phyloP scores from a whole-genome alignment of 768 basidiomycete genomes.

The Tulasnella sp. region DNA sequence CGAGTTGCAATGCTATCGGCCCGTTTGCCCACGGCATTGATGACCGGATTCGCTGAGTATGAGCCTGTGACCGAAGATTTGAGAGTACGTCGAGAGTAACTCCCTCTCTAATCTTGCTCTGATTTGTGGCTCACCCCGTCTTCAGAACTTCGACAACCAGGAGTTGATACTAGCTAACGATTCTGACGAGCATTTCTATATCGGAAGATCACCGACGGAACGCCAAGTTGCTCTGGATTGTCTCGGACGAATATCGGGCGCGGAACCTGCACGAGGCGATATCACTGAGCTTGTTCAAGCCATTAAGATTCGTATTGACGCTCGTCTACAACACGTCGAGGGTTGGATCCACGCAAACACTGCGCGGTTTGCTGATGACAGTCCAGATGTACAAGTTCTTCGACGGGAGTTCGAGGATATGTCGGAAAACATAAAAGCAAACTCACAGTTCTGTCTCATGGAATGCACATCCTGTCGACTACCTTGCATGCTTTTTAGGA shows the following conservation, averaged over 20 bases:
- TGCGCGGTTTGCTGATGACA: not conserved
- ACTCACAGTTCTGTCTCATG: not conserved
- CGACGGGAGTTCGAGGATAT: not conserved
- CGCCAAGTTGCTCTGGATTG: not conserved
- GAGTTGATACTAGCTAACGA: not conserved
- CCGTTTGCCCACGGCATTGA: not conserved
- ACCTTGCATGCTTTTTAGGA: not conserved
- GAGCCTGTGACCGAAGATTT: not conserved
- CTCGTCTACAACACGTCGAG: not conserved
- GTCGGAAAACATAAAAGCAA: not conserved
- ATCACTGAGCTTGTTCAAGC: not conserved
- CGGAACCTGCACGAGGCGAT: not conserved
- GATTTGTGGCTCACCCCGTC: not conserved
- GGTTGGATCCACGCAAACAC: conserved; percentile 4
- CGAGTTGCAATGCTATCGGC: not conserved
- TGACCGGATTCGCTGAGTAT: not conserved
- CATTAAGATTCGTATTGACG: not conserved
- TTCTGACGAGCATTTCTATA: not conserved
- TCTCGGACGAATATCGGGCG: not conserved
- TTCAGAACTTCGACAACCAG: conserved; percentile 8
- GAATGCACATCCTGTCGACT: not conserved
- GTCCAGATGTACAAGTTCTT: not conserved
- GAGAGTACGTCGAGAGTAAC: not conserved
- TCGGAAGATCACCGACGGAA: not conserved
- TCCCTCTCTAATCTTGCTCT: not conserved